These are phyloP conservation scores for Fusarium torulosum DNA, from an alignment of 2,329 filamentous ascomycete genomes.

Conservation along the genomic window DNA sequence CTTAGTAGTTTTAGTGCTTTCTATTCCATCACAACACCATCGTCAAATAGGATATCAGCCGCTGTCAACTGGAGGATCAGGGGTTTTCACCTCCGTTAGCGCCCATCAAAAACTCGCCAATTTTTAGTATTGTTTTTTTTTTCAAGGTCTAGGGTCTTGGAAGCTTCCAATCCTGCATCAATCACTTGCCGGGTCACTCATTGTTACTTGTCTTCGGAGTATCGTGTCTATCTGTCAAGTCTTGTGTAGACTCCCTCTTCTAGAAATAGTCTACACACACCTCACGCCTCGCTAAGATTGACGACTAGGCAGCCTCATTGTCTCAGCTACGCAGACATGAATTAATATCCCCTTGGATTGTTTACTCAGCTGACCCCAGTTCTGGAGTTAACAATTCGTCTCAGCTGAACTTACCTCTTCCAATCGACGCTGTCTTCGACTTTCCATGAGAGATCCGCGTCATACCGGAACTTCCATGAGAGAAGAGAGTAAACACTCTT, in stretches of 20 bases:
- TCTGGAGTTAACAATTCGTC: background rate
- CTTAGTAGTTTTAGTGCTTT: slow-evolving; percentile 16
- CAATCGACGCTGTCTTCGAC: background rate
- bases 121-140: slow-evolving; percentile 21
- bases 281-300: slow-evolving; percentile 29
- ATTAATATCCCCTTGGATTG: slow-evolving; percentile 5
- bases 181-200: background rate
- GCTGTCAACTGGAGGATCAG: slow-evolving; percentile 34
- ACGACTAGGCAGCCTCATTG: slow-evolving; percentile 35
- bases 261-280: slow-evolving; percentile 23
- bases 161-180: slow-evolving; percentile 3
- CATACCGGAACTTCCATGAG: slow-evolving; percentile 1
- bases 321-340: slow-evolving; percentile 21
- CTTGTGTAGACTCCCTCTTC: slow-evolving; percentile 10
- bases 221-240: background rate
- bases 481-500: background rate
- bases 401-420: slow-evolving; percentile 1
- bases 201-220: background rate
- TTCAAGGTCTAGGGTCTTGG: slow-evolving; percentile 10
- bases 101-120: slow-evolving; percentile 7
- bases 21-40: slow-evolving; percentile 7
- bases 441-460: background rate
- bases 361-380: slow-evolving; percentile 11
- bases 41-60: slow-evolving; percentile 30
- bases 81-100: slow-evolving; percentile 5